Conservation (phyloP, 176 grass and related monocot species). For the Poa annua region DNA sequence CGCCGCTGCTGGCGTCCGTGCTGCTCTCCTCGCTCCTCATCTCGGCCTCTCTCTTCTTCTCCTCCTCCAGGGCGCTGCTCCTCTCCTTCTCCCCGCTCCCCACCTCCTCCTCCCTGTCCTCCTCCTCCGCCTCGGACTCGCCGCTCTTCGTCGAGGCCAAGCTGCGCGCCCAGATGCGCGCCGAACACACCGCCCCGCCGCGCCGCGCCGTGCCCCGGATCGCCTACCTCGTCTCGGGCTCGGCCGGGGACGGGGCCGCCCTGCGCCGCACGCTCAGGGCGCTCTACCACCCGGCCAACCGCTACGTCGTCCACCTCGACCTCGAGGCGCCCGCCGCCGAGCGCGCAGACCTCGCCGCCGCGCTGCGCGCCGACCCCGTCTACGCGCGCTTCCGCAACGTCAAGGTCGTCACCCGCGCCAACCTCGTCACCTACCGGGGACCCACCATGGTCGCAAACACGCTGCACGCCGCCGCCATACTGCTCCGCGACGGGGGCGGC, state of each 20-base stretch:
- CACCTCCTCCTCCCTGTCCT: not conserved
- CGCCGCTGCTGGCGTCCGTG: constrained; percentile 74
- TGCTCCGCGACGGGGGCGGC: constrained; percentile 66
- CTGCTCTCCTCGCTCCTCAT: constrained; percentile 76
- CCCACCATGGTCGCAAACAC: constrained; percentile 96
- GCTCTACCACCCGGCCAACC: constrained; percentile 77
- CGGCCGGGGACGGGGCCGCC: constrained; percentile 65
- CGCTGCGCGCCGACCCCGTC: constrained; percentile 51
- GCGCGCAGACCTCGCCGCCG: constrained; percentile 61
- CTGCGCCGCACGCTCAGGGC: constrained; percentile 73
- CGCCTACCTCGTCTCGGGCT: constrained; percentile 85
- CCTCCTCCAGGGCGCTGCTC: constrained; percentile 70
- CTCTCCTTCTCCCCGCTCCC: constrained; percentile 78
- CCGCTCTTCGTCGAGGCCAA: constrained; percentile 90
- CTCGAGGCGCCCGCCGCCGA: constrained; percentile 71
- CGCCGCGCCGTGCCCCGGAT: constrained; percentile 56
- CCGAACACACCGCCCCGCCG: constrained; percentile 14
- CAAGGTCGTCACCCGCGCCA: constrained; percentile 72
- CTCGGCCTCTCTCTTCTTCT: constrained; percentile 74
- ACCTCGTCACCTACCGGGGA: constrained; percentile 86
- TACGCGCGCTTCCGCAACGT: constrained; percentile 75
- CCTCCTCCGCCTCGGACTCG: constrained; percentile 42
- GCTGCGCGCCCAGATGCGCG: constrained; percentile 52
- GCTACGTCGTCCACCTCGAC: constrained; percentile 84
- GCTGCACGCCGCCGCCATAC: constrained; percentile 82